Percentiles rank a stretch among this genome's conserved stretches.
Conservation (phyloP, 805 yeast species). For the Pichia membranifaciens region DNA sequence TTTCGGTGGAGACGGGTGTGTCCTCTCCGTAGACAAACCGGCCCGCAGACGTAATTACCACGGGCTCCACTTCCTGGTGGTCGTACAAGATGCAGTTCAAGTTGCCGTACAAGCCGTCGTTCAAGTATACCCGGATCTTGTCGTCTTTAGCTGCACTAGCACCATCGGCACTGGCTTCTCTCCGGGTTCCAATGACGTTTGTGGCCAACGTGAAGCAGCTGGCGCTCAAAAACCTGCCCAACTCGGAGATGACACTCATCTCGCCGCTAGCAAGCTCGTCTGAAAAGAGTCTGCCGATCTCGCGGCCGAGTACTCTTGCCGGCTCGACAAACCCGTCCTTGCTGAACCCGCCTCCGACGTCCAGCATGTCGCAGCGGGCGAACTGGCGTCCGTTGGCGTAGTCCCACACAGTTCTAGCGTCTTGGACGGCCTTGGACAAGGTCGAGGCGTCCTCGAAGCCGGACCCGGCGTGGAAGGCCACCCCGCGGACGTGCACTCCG, state of each 20-base stretch:
- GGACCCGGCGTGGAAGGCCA: constrained; percentile 93
- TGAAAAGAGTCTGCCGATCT: constrained; percentile 61
- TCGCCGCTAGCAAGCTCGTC: constrained; percentile 22
- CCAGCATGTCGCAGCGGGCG: constrained; percentile 45
- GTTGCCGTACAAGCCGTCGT: constrained; percentile 95
- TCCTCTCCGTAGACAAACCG: constrained; percentile 21
- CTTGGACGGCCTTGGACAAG: constrained; percentile 63
- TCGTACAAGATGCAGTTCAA: constrained; percentile 90
- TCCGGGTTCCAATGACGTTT: constrained; percentile 79
- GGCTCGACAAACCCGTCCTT: constrained; percentile 52
- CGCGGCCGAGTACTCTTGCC: constrained; percentile 46
- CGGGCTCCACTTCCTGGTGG: constrained; percentile 75
- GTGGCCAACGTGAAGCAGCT: constrained; percentile 80
- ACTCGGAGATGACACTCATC: constrained; percentile 73
- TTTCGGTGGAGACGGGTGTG: too few relatives aligned
- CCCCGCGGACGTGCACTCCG: constrained; percentile 67
- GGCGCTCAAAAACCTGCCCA: constrained; percentile 87
- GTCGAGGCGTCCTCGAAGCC: constrained; percentile 75
- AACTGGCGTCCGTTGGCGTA: constrained; percentile 41
- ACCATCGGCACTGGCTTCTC: too few relatives aligned
- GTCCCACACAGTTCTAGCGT: constrained; percentile 65
- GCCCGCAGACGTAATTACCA: constrained; percentile 53
- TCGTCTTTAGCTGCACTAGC: too few relatives aligned
- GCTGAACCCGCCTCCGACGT: constrained; percentile 93
- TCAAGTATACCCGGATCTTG: constrained; percentile 73